Evolutionary conservation across 2,329 filamentous ascomycete species (phyloP), one percentile per base, ranked within the genome.

Genomic region (Ophioceras dolichostomum): DNA sequence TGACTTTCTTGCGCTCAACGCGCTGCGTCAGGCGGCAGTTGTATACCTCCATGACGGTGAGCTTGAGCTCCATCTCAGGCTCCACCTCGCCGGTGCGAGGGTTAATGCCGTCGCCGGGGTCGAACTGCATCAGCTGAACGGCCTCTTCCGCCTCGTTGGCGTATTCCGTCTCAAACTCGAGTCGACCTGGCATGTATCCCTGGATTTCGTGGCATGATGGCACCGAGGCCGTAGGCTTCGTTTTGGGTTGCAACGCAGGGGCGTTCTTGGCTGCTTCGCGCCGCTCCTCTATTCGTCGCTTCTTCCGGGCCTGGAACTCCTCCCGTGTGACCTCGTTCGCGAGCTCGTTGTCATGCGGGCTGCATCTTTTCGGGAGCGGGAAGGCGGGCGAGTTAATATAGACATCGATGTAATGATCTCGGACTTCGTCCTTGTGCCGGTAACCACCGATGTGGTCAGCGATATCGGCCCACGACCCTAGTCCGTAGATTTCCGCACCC

Each of bases 41-140:
- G 67, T 98, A 98, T 36, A 98, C 94, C 46, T 94, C 87, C 78
- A 98, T 95, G 16, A 98, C 87, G 0, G 87, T 94, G 62, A 96
- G 77, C 67, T 98, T 98, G 32, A 98, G 72, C 45, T 95, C 88
- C 71, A 94, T 94, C 58, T 98, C 91, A 1, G 91, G 87, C 49
- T 98, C 91, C 40, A 93, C 67, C 52, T 93, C 81, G 43, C 84
- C 83, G 0, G 87, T 94, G 3, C 70, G 65, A 1, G 83, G 79
- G 51, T 94, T 94, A 47, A 94, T 69, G 40, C 91, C 91, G 59
- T 95, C 89, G 19, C 91, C 91, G 0, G 91, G 89, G 40, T 96
- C 89, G 51, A 98, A 98, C 45, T 93, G 83, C 88, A 98, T 96
- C 45, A 94, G 79, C 56, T 98, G 91, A 2, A 98, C 91, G 0